A percentile compares a stretch with the other conserved stretches of the same genome.
phyloP scores from a whole-genome alignment of 2,329 filamentous ascomycete genomes.

The Colletotrichum chlorophyti region DNA sequence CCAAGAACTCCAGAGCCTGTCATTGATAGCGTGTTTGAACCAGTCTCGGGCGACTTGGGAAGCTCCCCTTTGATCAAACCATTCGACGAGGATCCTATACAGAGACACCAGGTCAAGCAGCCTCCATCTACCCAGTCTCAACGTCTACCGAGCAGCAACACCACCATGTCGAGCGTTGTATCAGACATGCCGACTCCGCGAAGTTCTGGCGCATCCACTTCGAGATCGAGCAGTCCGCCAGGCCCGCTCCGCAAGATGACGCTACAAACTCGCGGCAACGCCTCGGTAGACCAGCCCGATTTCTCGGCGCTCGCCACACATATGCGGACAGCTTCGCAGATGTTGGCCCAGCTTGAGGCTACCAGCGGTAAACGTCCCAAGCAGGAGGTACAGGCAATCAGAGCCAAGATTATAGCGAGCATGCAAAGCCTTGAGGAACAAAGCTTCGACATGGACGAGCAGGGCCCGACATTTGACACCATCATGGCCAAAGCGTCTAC shows the following conservation, averaged over 20 bases:
- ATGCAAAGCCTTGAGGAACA: slow-evolving; percentile 90
- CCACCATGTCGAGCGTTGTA: slow-evolving; percentile 61
- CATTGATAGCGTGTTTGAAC: slow-evolving; percentile 82
- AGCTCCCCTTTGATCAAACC: slow-evolving; percentile 73
- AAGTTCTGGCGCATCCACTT: slow-evolving; percentile 72
- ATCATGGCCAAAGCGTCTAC: slow-evolving; percentile 79
- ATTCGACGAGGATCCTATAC: slow-evolving; percentile 50
- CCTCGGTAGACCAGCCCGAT: slow-evolving; percentile 73
- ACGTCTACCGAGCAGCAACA: slow-evolving; percentile 67
- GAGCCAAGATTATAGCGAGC: slow-evolving; percentile 86
- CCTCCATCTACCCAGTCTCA: slow-evolving; percentile 46
- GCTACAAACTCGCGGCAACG: slow-evolving; percentile 60
- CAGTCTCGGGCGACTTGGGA: slow-evolving; percentile 78
- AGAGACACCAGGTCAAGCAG: slow-evolving; percentile 34
- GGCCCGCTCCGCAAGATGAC: slow-evolving; percentile 66
- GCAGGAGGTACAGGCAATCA: slow-evolving; percentile 82
- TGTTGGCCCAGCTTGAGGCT: slow-evolving; percentile 83
- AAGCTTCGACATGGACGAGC: slow-evolving; percentile 77
- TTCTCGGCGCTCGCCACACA: slow-evolving; percentile 84
- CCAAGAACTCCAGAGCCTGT: slow-evolving; percentile 51
- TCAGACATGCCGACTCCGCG: slow-evolving; percentile 71
- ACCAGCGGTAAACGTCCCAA: slow-evolving; percentile 82
- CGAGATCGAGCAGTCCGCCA: slow-evolving; percentile 73
- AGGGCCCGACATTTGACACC: slow-evolving; percentile 78
- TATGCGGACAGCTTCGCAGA: slow-evolving; percentile 87